Percentiles rank a stretch among this genome's conserved stretches.
Conservation (phyloP, 1,139 yeast species). For the Candida dubliniensis region DNA sequence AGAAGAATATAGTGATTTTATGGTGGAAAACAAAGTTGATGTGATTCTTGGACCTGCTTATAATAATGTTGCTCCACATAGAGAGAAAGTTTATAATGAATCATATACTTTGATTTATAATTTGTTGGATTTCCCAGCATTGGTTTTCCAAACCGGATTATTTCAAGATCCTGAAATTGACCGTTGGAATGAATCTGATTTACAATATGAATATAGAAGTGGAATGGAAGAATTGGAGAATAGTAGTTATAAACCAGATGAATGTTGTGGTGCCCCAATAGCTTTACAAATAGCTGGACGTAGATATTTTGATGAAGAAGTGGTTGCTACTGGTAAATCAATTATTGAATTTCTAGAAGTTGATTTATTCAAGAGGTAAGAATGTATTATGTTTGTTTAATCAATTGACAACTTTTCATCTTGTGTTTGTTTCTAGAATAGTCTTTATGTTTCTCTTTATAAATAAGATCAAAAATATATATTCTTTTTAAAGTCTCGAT, state of each 20-base stretch:
- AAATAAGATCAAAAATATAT: no score
- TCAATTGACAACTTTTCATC: no score
- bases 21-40: slow-evolving; percentile 59
- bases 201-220: slow-evolving; percentile 34
- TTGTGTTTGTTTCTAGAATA: no score
- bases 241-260: slow-evolving; percentile 29
- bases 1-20: slow-evolving; percentile 52
- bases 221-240: slow-evolving; percentile 45
- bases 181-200: slow-evolving; percentile 36
- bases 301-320: slow-evolving; percentile 42
- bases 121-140: slow-evolving; percentile 60
- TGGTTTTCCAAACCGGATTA: slow-evolving; percentile 61
- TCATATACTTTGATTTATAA: slow-evolving; percentile 72
- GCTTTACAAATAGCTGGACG: slow-evolving; percentile 40
- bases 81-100: slow-evolving; percentile 69
- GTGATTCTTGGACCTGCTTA: slow-evolving; percentile 68
- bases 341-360: slow-evolving; percentile 26
- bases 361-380: slow-evolving; percentile 17
- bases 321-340: slow-evolving; percentile 39
- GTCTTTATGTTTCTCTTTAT: no score
- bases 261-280: slow-evolving; percentile 38
- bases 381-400: no score
- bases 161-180: slow-evolving; percentile 52
- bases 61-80: slow-evolving; percentile 69
- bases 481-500: no score